Percentiles rank a stretch among this genome's conserved stretches.
These are phyloP conservation scores for Pholiota molesta DNA, from an alignment of 768 basidiomycete species.

Conservation along the genomic window DNA sequence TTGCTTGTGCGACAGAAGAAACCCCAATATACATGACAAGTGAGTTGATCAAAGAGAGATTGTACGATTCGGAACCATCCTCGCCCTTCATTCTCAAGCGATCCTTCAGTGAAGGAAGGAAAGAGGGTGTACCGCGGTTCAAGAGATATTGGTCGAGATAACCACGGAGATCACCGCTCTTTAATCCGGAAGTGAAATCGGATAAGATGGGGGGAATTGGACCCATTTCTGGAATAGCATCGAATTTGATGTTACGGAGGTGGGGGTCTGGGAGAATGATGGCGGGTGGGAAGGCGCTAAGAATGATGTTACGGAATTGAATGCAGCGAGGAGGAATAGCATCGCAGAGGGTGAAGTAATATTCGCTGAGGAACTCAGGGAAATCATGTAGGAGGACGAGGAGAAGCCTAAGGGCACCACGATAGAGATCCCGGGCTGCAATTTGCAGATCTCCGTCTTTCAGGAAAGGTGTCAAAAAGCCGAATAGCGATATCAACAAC, in stretches of 20 bases:
- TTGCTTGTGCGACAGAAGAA: constrained; percentile 87
- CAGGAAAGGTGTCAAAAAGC: constrained; percentile 92
- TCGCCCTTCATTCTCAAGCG: constrained; percentile 57
- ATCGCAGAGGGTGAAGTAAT: constrained; percentile 95
- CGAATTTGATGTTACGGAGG: constrained; percentile 72
- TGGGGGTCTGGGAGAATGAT: constrained; percentile 86
- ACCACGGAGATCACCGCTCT: constrained; percentile 75
- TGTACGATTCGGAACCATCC: constrained; percentile 65
- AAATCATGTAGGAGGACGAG: constrained; percentile 98
- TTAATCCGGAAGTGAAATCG: constrained; percentile 86
- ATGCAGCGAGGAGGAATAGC: constrained; percentile 91
- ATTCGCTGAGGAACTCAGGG: constrained; percentile 96
- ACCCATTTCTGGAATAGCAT: constrained; percentile 86
- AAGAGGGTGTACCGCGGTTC: constrained; percentile 70
- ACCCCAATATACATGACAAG: constrained; percentile 97
- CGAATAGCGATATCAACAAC: constrained; percentile 89
- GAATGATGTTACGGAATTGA: constrained; percentile 94
- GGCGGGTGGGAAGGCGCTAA: constrained; percentile 90
- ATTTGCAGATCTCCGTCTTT: constrained; percentile 78
- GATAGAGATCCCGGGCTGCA: constrained; percentile 85
- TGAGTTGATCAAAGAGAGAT: constrained; percentile 88
- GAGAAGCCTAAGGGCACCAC: constrained; percentile 86
- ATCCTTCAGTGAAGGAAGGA: constrained; percentile 79
- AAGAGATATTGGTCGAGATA: constrained; percentile 88
- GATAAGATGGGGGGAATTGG: constrained; percentile 89